Evolutionary conservation across 2,329 filamentous ascomycete species (phyloP).

Genomic region (Fusarium tricinctum): DNA sequence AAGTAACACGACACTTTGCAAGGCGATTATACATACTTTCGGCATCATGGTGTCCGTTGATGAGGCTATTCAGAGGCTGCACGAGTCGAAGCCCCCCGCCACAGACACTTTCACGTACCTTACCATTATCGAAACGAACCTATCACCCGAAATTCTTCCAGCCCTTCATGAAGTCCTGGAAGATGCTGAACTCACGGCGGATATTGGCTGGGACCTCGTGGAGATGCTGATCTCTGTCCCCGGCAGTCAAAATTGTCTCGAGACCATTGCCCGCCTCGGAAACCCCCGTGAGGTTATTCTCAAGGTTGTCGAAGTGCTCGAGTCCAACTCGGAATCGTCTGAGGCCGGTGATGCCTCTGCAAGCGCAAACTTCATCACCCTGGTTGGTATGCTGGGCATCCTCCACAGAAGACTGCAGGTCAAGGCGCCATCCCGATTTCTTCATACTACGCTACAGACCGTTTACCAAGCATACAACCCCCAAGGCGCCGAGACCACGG

Average conservation of each 20-base stretch:
- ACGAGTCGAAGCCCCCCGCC: slow-evolving; percentile 64
- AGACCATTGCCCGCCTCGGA: slow-evolving; percentile 80
- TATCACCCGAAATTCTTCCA: slow-evolving; percentile 76
- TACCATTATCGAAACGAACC: slow-evolving; percentile 81
- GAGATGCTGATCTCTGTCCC: slow-evolving; percentile 78
- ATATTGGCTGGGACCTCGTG: slow-evolving; percentile 88
- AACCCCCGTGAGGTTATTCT: slow-evolving; percentile 87
- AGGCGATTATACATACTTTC: neutral
- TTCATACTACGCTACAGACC: slow-evolving; percentile 81
- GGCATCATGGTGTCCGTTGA: slow-evolving; percentile 54
- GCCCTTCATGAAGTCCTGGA: slow-evolving; percentile 77
- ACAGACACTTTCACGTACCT: slow-evolving; percentile 82
- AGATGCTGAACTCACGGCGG: slow-evolving; percentile 76
- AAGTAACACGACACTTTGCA: neutral
- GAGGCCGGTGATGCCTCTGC: slow-evolving; percentile 55
- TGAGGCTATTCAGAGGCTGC: slow-evolving; percentile 61
- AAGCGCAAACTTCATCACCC: slow-evolving; percentile 72
- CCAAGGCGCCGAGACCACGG: slow-evolving; percentile 75
- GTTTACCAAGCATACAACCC: slow-evolving; percentile 76
- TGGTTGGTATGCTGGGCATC: slow-evolving; percentile 79
- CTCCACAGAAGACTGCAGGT: slow-evolving; percentile 82
- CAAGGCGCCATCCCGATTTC: slow-evolving; percentile 82
- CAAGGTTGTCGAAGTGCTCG: slow-evolving; percentile 81
- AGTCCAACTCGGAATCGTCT: slow-evolving; percentile 60
- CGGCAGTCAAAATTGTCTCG: slow-evolving; percentile 77